These are phyloP conservation scores for Tolypocladium nubicola DNA, from an alignment of 2,329 filamentous ascomycete species.

Conservation along the genomic window DNA sequence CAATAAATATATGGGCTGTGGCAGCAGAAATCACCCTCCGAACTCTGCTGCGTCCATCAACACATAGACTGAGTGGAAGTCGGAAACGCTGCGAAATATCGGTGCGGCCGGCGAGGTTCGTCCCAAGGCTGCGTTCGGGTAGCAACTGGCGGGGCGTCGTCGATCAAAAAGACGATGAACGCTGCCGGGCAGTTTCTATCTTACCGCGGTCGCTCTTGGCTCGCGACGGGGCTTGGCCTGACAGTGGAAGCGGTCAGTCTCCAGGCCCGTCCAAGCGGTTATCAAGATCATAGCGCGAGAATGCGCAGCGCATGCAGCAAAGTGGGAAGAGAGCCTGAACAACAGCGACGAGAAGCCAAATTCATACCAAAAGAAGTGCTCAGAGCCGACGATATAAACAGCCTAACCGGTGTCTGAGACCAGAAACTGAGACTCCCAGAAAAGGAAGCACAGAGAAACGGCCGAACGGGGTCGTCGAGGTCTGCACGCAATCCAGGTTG, in stretches of 20 bases:
- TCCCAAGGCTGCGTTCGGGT: neutral
- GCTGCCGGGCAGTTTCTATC: neutral
- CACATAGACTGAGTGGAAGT: neutral
- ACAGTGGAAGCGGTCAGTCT: neutral
- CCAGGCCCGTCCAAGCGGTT: neutral
- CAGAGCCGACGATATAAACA: neutral
- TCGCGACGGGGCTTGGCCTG: neutral
- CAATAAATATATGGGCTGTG: neutral
- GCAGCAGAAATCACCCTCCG: neutral
- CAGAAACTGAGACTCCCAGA: neutral
- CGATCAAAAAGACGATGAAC: neutral
- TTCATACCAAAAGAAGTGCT: neutral
- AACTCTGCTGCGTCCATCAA: conserved; percentile 2
- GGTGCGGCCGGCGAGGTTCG: neutral
- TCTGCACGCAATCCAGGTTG: neutral
- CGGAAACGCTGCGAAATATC: too few species aligned
- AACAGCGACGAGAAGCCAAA: neutral
- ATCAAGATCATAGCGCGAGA: neutral
- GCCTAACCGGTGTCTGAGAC: neutral
- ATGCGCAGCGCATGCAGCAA: neutral
- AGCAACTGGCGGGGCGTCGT: neutral
- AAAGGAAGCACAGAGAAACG: neutral
- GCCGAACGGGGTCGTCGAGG: neutral
- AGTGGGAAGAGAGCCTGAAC: neutral
- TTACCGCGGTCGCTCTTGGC: neutral